Conservation (phyloP, 148 eudicot species). For the Oxyria digyna region DNA sequence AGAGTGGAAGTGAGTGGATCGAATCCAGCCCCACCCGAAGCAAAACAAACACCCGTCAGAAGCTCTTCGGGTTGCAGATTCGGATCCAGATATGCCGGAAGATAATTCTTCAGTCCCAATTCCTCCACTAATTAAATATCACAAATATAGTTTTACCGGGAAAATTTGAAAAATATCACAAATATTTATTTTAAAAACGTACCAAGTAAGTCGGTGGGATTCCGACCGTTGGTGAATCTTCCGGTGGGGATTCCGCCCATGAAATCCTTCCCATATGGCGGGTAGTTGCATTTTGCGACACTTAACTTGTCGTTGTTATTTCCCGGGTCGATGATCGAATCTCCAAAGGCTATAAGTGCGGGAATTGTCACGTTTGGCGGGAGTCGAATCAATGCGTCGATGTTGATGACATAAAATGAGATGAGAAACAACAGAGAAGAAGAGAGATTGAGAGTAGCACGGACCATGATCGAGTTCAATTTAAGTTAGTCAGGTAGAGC, state of each 20-base stretch:
- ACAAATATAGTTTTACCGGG: background rate
- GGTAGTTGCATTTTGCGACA: constrained; percentile 16
- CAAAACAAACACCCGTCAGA: constrained; percentile 65
- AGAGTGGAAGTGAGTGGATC: constrained; percentile 46
- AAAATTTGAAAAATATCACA: too few species aligned
- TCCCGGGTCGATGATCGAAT: constrained; percentile 21
- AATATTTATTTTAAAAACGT: background rate
- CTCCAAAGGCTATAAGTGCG: constrained; percentile 21
- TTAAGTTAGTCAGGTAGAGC: too few species aligned
- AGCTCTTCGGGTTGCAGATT: constrained; percentile 27
- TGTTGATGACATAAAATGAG: background rate
- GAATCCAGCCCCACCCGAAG: constrained; percentile 54
- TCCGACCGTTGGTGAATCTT: constrained; percentile 18
- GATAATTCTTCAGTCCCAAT: constrained; percentile 26
- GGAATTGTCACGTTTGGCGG: constrained; percentile 12
- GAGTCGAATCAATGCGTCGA: background rate
- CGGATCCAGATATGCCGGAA: constrained; percentile 45
- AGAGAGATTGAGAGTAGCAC: background rate
- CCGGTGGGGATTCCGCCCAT: constrained; percentile 18
- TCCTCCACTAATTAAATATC: constrained; percentile 22
- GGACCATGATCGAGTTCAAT: background rate
- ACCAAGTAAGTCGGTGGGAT: constrained; percentile 24
- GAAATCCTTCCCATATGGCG: constrained; percentile 25
- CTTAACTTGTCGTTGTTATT: constrained; percentile 24
- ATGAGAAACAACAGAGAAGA: background rate